Conservation (phyloP, 208 protist genomes). For the Borovskyia barvae region DNA sequence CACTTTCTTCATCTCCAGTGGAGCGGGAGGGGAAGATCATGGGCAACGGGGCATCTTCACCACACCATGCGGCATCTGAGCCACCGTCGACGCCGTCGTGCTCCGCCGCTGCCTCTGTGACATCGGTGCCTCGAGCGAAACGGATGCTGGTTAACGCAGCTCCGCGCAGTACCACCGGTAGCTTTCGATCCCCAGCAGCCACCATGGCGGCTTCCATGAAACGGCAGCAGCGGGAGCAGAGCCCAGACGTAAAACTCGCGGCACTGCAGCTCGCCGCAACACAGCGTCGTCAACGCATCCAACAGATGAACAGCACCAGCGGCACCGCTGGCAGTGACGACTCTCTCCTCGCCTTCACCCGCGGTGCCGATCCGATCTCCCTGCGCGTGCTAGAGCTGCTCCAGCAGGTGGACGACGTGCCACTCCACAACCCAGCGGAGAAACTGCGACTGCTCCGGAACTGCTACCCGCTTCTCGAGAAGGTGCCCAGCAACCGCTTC, state of each 20-base stretch:
- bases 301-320: not conserved
- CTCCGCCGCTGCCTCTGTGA: conserved; percentile 1
- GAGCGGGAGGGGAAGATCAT: conserved; percentile 9
- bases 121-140: conserved; percentile 6
- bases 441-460: conserved; percentile 52
- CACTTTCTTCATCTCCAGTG: too few species aligned
- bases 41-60: conserved; percentile 25
- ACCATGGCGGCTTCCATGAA: not conserved
- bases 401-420: conserved; percentile 51
- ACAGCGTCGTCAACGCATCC: conserved; percentile 7
- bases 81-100: conserved; percentile 5
- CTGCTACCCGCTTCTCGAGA: conserved; percentile 68
- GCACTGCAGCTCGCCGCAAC: conserved; percentile 10
- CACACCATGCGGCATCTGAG: not conserved
- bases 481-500: conserved; percentile 51
- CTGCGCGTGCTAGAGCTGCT: conserved; percentile 63
- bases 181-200: conserved; percentile 17
- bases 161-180: conserved; percentile 9
- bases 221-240: not conserved
- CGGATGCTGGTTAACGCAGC: conserved; percentile 26
- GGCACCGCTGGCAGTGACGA: conserved; percentile 18
- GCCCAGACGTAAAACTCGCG: conserved; percentile 3
- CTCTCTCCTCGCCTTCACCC: conserved; percentile 34
- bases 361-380: conserved; percentile 50
- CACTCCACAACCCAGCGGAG: conserved; percentile 28